A percentile compares a stretch with the other conserved stretches of the same genome.
Evolutionary conservation across 305 asterid genomes (phyloP).

Genomic region (Fraxinus albicans): DNA sequence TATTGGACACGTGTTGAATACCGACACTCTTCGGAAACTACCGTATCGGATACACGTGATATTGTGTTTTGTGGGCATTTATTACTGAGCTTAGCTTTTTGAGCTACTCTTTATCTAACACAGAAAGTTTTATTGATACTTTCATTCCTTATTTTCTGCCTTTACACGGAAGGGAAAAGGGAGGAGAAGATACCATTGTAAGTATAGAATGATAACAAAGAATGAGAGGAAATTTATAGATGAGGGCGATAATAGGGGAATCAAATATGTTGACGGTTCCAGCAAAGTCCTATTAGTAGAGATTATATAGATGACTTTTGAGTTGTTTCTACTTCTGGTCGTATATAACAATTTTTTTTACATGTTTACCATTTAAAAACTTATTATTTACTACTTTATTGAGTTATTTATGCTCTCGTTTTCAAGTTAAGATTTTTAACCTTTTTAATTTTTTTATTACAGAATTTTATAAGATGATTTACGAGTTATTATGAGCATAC

Average conservation of each 20-base stretch:
- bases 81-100: neutral
- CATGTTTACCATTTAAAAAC: neutral
- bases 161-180: neutral
- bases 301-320: neutral
- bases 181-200: neutral
- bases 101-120: neutral
- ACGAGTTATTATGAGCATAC: neutral
- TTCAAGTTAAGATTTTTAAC: neutral
- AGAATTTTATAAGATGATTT: neutral
- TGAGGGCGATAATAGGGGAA: neutral
- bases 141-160: neutral
- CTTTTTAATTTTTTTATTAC: neutral
- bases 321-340: neutral
- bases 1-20: too few relatives aligned
- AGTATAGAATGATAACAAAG: neutral
- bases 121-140: neutral
- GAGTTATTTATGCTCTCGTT: neutral
- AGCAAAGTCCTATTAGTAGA: neutral
- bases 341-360: neutral
- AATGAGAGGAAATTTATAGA: neutral
- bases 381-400: neutral
- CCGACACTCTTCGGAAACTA: too few relatives aligned
- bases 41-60: too few relatives aligned
- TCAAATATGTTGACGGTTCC: neutral
- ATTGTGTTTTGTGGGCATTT: neutral